Conservation (phyloP, 2,329 filamentous ascomycete genomes). For the Thielaviopsis punctulata region DNA sequence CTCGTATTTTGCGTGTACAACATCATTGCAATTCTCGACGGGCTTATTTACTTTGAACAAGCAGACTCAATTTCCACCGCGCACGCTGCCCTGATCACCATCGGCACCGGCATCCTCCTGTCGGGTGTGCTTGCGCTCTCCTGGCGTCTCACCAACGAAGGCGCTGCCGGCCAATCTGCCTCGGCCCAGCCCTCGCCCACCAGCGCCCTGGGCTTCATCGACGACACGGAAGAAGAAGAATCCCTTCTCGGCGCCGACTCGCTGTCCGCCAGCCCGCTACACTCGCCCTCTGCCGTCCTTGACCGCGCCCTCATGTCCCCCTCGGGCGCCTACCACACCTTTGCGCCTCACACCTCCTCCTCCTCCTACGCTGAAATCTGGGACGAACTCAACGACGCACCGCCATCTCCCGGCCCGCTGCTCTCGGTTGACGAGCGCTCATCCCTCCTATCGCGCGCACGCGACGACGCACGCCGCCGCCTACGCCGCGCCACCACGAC, state of each 20-base stretch:
- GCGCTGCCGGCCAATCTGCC: neutral
- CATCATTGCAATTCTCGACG: slow-evolving; percentile 93
- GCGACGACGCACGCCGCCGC: slow-evolving; percentile 16
- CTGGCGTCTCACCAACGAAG: slow-evolving; percentile 73
- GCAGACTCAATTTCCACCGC: slow-evolving; percentile 59
- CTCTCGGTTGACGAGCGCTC: slow-evolving; percentile 19
- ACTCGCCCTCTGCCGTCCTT: slow-evolving; percentile 21
- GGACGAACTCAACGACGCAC: slow-evolving; percentile 68
- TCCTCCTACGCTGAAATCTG: slow-evolving; percentile 55
- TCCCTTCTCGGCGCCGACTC: slow-evolving; percentile 20
- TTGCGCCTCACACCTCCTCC: slow-evolving; percentile 29
- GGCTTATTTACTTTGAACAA: slow-evolving; percentile 91
- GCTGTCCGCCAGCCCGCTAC: slow-evolving; percentile 15
- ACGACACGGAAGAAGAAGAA: slow-evolving; percentile 40
- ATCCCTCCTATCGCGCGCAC: slow-evolving; percentile 16
- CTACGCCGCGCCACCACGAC: slow-evolving; percentile 44
- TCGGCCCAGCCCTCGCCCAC: slow-evolving; percentile 39
- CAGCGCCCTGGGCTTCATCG: slow-evolving; percentile 67
- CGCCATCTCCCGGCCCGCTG: slow-evolving; percentile 3
- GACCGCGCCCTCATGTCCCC: slow-evolving; percentile 15
- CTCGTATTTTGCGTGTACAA: slow-evolving; percentile 98
- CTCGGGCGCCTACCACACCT: slow-evolving; percentile 13
- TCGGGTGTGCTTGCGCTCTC: slow-evolving; percentile 80
- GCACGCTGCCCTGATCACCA: slow-evolving; percentile 62
- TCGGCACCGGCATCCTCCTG: slow-evolving; percentile 75